A percentile compares a stretch with the other conserved stretches of the same genome.
phyloP scores from a whole-genome alignment of 2,329 filamentous ascomycete species.

The Aspergillus jensenii region DNA sequence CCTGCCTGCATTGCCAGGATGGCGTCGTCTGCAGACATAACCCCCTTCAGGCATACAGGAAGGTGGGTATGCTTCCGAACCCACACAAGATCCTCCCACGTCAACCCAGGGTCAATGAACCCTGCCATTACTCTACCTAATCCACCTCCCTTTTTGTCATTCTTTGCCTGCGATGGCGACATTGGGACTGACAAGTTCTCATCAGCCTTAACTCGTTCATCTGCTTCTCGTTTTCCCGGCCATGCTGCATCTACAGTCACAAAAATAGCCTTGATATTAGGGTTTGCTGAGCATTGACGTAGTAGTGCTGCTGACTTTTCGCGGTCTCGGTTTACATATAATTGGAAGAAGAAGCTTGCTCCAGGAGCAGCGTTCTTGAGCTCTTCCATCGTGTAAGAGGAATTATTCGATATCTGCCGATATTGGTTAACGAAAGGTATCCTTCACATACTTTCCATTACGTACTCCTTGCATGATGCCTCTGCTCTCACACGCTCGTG shows the following conservation, averaged over 20 bases:
- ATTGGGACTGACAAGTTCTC: slow-evolving; percentile 44
- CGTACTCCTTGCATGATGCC: slow-evolving; percentile 58
- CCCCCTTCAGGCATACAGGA: slow-evolving; percentile 57
- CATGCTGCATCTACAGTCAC: slow-evolving; percentile 59
- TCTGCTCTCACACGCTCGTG: slow-evolving; percentile 50
- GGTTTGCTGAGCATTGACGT: slow-evolving; percentile 39
- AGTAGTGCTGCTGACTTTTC: slow-evolving; percentile 51
- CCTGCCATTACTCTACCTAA: slow-evolving; percentile 54
- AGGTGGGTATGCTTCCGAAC: slow-evolving; percentile 49
- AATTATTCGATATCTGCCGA: slow-evolving; percentile 57
- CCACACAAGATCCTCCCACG: slow-evolving; percentile 57
- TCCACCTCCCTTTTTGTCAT: slow-evolving; percentile 56
- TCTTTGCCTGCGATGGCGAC: slow-evolving; percentile 47
- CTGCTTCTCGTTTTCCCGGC: slow-evolving; percentile 56
- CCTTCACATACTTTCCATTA: not conserved
- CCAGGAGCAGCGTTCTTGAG: slow-evolving; percentile 47
- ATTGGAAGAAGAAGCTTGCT: slow-evolving; percentile 54
- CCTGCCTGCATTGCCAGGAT: slow-evolving; percentile 50
- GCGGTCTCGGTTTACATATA: slow-evolving; percentile 56
- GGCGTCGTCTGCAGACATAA: slow-evolving; percentile 59
- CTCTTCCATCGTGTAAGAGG: slow-evolving; percentile 58
- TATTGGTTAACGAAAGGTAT: not conserved
- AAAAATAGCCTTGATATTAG: slow-evolving; percentile 48
- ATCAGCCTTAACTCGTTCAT: slow-evolving; percentile 54
- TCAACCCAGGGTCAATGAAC: slow-evolving; percentile 54